phyloP scores from a whole-genome alignment of 495 filamentous ascomycete genomes.

The Friedmanniomyces simplex region DNA sequence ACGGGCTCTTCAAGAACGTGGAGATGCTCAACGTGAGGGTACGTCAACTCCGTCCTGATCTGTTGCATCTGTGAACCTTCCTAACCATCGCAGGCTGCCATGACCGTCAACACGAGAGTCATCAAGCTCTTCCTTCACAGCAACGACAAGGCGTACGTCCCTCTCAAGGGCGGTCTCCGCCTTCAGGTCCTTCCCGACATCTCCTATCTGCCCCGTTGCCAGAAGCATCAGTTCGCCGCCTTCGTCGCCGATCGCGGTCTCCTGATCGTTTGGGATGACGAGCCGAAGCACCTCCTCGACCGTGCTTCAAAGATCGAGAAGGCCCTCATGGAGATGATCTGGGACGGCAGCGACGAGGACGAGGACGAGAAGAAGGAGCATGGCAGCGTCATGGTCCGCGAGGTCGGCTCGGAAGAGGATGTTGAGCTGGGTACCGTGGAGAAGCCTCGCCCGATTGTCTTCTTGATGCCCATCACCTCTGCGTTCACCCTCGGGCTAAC shows the following conservation, averaged over 20 bases:
- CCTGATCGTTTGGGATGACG: conserved; percentile 58
- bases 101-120: conserved; percentile 49
- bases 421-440: conserved; percentile 23
- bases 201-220: conserved; percentile 42
- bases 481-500: conserved; percentile 41
- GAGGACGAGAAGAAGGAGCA: conserved; percentile 32
- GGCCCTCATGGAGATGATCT: conserved; percentile 58
- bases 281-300: conserved; percentile 46
- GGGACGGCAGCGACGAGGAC: conserved; percentile 28
- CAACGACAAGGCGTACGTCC: conserved; percentile 40
- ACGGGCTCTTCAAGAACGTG: conserved; percentile 42
- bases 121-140: conserved; percentile 44
- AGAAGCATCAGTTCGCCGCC: conserved; percentile 59
- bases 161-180: conserved; percentile 45
- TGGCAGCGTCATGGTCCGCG: conserved; percentile 25
- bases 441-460: conserved; percentile 38
- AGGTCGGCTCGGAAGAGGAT: conserved; percentile 33
- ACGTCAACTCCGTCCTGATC: conserved; percentile 13
- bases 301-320: conserved; percentile 59
- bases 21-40: conserved; percentile 48
- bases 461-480: conserved; percentile 40
- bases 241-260: conserved; percentile 49
- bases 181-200: conserved; percentile 51
- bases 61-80: no score
- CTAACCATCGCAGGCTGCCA: conserved; percentile 36